phyloP scores from a whole-genome alignment of 208 protist species.

The Borovskyia barvae region DNA sequence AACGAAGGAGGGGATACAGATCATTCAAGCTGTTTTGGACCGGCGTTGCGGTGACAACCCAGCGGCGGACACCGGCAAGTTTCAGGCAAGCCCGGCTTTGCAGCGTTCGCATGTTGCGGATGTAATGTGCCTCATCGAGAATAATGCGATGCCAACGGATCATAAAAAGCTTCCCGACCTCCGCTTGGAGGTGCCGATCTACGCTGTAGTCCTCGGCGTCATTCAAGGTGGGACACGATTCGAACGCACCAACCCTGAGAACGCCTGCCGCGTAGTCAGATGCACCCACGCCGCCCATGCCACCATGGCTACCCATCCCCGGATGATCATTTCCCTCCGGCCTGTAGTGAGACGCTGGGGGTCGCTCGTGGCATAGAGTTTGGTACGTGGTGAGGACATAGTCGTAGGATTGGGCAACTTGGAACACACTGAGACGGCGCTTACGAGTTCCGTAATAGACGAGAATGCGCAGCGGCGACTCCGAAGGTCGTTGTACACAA shows the following conservation, averaged over 20 bases:
- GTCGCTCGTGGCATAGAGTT: conserved; percentile 43
- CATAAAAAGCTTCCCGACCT: conserved; percentile 60
- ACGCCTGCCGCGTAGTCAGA: background rate
- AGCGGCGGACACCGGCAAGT: conserved; percentile 44
- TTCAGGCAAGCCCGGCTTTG: conserved; percentile 44
- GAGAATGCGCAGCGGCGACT: conserved; percentile 47
- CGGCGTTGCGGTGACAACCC: conserved; percentile 65
- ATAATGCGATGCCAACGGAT: conserved; percentile 87
- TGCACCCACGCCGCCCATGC: no score
- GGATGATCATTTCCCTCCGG: background rate
- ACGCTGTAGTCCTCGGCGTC: conserved; percentile 6
- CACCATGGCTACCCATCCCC: background rate
- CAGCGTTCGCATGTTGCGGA: conserved; percentile 63
- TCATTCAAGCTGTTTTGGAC: conserved; percentile 74
- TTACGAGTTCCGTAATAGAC: conserved; percentile 68
- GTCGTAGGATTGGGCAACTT: conserved; percentile 70
- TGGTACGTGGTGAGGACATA: conserved; percentile 83
- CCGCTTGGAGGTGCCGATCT: conserved; percentile 18
- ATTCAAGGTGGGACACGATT: background rate
- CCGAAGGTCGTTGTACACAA: conserved; percentile 27
- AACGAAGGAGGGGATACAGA: conserved; percentile 61
- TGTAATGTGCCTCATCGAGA: conserved; percentile 90
- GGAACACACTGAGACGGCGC: conserved; percentile 37
- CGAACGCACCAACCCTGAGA: background rate
- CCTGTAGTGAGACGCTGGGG: conserved; percentile 1